Conservation (phyloP, 108 stramenopile species). For the Chaetoceros tenuissimus region DNA sequence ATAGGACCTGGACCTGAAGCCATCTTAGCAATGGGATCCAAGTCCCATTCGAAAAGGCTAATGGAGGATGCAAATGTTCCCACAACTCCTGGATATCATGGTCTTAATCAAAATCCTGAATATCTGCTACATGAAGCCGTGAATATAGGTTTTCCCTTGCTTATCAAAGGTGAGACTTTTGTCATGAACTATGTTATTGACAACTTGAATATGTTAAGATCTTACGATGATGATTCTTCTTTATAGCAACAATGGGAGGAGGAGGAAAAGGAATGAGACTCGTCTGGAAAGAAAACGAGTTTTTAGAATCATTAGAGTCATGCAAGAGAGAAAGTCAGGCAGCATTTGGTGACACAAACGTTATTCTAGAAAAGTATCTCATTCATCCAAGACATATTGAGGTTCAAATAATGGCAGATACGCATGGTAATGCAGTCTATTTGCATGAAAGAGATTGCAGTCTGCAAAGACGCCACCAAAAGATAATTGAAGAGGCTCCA, state of each 20-base stretch:
- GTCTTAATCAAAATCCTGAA: conserved; percentile 65
- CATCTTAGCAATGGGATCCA: conserved; percentile 81
- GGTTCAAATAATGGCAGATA: conserved; percentile 93
- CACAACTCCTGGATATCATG: conserved; percentile 84
- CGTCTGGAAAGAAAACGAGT: conserved; percentile 59
- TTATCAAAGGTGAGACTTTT: background rate
- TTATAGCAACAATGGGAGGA: conserved; percentile 64
- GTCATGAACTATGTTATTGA: background rate
- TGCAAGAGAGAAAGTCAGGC: conserved; percentile 80
- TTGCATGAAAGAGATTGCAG: conserved; percentile 94
- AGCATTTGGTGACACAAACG: conserved; percentile 90
- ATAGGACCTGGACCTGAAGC: conserved; percentile 91
- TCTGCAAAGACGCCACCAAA: conserved; percentile 98
- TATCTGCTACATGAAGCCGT: conserved; percentile 69
- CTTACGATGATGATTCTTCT: too few relatives aligned
- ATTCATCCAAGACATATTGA: conserved; percentile 92
- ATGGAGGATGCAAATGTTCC: conserved; percentile 79
- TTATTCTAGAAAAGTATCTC: conserved; percentile 92
- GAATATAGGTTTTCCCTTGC: conserved; percentile 43
- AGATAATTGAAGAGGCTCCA: conserved; percentile 94
- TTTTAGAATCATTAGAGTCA: conserved; percentile 56
- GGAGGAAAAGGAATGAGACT: conserved; percentile 96
- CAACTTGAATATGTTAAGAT: too few relatives aligned
- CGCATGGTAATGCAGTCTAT: conserved; percentile 86
- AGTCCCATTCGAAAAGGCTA: conserved; percentile 83